phyloP scores from a whole-genome alignment of 108 stramenopile species.

The Pseudonitzschia delicatissima region DNA sequence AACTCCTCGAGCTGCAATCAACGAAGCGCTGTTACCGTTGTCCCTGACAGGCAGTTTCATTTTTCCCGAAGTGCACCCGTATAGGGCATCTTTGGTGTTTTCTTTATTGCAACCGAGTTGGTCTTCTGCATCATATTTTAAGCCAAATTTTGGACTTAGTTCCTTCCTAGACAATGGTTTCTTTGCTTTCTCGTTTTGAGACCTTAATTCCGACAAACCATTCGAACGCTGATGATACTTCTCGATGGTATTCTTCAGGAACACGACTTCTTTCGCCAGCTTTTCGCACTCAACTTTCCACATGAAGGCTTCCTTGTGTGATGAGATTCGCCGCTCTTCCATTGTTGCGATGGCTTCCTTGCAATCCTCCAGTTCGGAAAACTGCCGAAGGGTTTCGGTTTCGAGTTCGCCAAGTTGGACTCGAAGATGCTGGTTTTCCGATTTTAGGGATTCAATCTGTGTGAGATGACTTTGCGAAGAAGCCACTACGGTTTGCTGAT shows the following conservation, averaged over 20 bases:
- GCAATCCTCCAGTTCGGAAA: slow-evolving; percentile 5
- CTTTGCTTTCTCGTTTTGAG: slow-evolving; percentile 2
- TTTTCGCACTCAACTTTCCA: neutral
- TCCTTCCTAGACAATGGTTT: slow-evolving; percentile 1
- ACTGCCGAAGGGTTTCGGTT: neutral
- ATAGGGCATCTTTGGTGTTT: too few relatives aligned
- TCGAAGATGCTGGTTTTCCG: neutral
- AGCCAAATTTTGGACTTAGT: neutral
- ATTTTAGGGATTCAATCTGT: neutral
- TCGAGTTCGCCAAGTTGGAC: neutral
- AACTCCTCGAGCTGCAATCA: too few relatives aligned
- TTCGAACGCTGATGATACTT: neutral
- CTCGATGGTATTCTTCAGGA: neutral
- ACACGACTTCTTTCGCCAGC: neutral
- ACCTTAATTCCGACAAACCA: neutral
- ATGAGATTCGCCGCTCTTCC: neutral
- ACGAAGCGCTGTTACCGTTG: neutral
- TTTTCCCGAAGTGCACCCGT: too few relatives aligned
- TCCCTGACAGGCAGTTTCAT: neutral
- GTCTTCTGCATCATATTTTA: neutral
- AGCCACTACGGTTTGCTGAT: neutral
- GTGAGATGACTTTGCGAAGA: neutral
- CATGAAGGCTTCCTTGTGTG: neutral
- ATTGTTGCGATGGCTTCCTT: neutral
- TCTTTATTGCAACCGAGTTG: neutral